These are phyloP conservation scores for Meripilus lineatus DNA, from an alignment of 1,284 basidiomycete species.

Conservation along the genomic window DNA sequence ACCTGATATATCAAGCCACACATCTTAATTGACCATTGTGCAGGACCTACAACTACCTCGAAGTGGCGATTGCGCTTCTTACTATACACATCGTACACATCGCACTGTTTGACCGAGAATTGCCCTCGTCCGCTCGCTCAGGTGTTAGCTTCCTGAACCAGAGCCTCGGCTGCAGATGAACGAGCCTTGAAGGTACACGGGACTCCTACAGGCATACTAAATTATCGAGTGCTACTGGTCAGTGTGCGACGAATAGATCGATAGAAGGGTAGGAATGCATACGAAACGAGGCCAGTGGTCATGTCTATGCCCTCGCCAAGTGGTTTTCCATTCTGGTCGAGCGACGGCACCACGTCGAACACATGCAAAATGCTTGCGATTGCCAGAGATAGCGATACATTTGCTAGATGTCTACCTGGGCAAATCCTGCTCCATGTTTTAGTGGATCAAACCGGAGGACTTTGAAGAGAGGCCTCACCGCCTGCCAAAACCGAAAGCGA, in stretches of 20 bases:
- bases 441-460: neutral
- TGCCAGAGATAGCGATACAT: conserved; percentile 7
- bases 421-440: conserved; percentile 3
- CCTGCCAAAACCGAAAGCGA: conserved; percentile 18
- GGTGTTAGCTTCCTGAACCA: neutral
- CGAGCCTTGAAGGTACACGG: neutral
- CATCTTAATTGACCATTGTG: too few relatives aligned
- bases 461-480: conserved; percentile 1
- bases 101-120: too few relatives aligned
- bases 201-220: neutral
- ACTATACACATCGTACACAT: too few relatives aligned
- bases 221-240: too few relatives aligned
- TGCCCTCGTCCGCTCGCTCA: too few relatives aligned
- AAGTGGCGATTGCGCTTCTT: too few relatives aligned
- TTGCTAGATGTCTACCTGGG: conserved; percentile 4
- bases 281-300: conserved; percentile 1
- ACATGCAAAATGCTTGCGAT: neutral
- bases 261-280: neutral
- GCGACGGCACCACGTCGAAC: neutral
- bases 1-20: too few relatives aligned
- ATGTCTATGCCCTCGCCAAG: neutral
- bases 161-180: neutral
- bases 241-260: too few relatives aligned
- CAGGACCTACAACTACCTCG: too few relatives aligned
- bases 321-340: neutral